Percentiles rank a stretch among this genome's conserved stretches.
These are phyloP conservation scores for Zymoseptoria pseudotritici DNA, from an alignment of 2,329 filamentous ascomycete genomes.

Conservation along the genomic window DNA sequence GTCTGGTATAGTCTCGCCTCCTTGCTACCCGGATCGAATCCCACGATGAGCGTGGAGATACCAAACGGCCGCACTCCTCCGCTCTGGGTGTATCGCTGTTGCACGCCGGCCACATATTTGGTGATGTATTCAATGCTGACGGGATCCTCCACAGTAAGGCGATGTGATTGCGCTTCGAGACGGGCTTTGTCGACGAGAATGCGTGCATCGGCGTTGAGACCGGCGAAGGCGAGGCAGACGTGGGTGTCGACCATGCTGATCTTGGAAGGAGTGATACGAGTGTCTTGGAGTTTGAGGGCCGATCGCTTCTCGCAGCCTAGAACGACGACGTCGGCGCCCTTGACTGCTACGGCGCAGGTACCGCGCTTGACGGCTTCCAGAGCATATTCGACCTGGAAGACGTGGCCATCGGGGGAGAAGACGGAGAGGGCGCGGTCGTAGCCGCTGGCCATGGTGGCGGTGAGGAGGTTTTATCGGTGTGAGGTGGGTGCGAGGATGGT, in stretches of 20 bases:
- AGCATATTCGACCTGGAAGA: slow-evolving; percentile 99
- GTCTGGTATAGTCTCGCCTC: slow-evolving; percentile 92
- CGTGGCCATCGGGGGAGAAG: slow-evolving; percentile 98
- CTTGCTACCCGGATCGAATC: slow-evolving; percentile 91
- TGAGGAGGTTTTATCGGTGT: background rate
- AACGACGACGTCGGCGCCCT: slow-evolving; percentile 89
- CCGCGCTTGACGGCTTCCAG: slow-evolving; percentile 98
- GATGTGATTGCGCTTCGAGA: slow-evolving; percentile 93
- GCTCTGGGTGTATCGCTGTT: slow-evolving; percentile 98
- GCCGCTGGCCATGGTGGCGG: slow-evolving; percentile 68
- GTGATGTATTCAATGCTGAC: slow-evolving; percentile 99
- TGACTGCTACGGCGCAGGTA: slow-evolving; percentile 98
- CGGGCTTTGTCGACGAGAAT: slow-evolving; percentile 98
- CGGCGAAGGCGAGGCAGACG: slow-evolving; percentile 93
- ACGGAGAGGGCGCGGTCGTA: slow-evolving; percentile 99
- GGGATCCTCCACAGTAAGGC: slow-evolving; percentile 92
- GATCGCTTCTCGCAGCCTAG: slow-evolving; percentile 98
- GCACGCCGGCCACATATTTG: slow-evolving; percentile 94
- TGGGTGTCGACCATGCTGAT: slow-evolving; percentile 94
- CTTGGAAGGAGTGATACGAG: slow-evolving; percentile 96
- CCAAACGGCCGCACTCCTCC: slow-evolving; percentile 98
- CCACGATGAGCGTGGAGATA: slow-evolving; percentile 94
- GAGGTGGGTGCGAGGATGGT: background rate
- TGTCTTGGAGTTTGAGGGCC: slow-evolving; percentile 99
- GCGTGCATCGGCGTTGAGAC: slow-evolving; percentile 92